Evolutionary conservation across 306 rosid species (phyloP).

Genomic region (Urtica urens): DNA sequence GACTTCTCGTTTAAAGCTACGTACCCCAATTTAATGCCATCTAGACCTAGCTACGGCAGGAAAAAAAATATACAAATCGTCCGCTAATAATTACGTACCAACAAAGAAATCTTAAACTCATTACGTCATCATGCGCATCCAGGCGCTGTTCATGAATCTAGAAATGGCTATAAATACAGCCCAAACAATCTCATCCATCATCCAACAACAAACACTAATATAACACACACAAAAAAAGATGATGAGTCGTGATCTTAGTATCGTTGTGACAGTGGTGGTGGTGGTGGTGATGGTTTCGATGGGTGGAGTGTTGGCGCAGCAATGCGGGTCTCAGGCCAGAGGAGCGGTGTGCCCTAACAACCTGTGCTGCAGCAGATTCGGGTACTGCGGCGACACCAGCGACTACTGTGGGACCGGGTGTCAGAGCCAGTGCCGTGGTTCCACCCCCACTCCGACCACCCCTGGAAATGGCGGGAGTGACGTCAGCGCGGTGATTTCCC

Average conservation of each 20-base stretch:
- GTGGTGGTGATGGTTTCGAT: slow-evolving; percentile 1
- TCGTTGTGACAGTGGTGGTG: neutral
- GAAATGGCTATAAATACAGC: no score
- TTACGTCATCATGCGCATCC: no score
- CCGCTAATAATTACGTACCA: no score
- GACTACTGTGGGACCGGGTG: slow-evolving; percentile 33
- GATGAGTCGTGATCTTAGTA: neutral
- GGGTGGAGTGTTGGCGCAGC: slow-evolving; percentile 16
- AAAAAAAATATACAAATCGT: no score
- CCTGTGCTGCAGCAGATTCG: slow-evolving; percentile 52
- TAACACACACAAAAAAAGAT: no score
- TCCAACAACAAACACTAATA: neutral
- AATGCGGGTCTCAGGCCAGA: slow-evolving; percentile 41
- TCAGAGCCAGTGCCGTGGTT: slow-evolving; percentile 33
- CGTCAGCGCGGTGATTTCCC: slow-evolving; percentile 13
- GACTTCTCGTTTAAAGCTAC: no score
- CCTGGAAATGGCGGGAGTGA: slow-evolving; percentile 7
- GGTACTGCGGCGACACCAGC: slow-evolving; percentile 38
- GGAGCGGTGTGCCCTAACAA: slow-evolving; percentile 29
- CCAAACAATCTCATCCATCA: no score
- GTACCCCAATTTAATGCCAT: no score
- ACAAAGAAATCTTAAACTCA: no score
- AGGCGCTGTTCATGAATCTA: no score
- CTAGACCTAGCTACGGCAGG: no score
- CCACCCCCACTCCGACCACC: neutral